Percentiles rank a stretch among this genome's conserved stretches.
Evolutionary conservation across 2,329 filamentous ascomycete genomes (phyloP).

Genomic region (Aureobasidium uvarum): DNA sequence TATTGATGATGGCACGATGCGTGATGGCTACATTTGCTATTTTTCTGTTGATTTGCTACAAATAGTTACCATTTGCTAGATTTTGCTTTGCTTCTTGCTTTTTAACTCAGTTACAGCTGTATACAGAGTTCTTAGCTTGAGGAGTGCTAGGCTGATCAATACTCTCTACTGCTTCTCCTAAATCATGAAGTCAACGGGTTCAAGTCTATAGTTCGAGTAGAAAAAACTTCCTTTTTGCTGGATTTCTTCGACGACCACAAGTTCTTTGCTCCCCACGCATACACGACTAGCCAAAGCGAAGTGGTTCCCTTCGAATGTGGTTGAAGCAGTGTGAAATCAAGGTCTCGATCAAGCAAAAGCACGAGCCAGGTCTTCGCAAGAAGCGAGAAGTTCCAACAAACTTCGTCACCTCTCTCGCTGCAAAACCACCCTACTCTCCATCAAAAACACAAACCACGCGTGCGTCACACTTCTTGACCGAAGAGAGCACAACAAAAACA

Average conservation of each 20-base stretch:
- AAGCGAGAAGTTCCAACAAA: neutral
- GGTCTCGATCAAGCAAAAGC: neutral
- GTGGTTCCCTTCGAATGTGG: neutral
- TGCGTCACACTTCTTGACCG: neutral
- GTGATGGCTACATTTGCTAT: conserved; percentile 1
- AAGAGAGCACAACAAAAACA: neutral
- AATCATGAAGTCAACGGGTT: too few relatives aligned
- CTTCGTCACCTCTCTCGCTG: too few relatives aligned
- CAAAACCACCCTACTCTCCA: conserved; percentile 5
- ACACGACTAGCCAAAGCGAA: neutral
- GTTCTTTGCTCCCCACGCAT: too few relatives aligned
- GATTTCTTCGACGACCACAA: too few relatives aligned
- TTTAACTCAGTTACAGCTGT: neutral
- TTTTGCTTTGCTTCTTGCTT: neutral
- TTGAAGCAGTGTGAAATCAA: neutral
- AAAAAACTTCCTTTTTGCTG: too few relatives aligned
- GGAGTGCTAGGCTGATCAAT: too few relatives aligned
- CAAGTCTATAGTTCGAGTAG: too few relatives aligned
- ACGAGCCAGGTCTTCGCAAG: neutral
- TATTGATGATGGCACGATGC: neutral
- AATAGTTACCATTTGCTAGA: neutral
- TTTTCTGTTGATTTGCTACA: neutral
- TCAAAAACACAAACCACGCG: conserved; percentile 1
- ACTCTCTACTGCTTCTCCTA: too few relatives aligned
- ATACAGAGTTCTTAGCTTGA: too few relatives aligned